Evolutionary conservation across 768 basidiomycete genomes (phyloP).

Genomic region (Rhizopogon salebrosus): DNA sequence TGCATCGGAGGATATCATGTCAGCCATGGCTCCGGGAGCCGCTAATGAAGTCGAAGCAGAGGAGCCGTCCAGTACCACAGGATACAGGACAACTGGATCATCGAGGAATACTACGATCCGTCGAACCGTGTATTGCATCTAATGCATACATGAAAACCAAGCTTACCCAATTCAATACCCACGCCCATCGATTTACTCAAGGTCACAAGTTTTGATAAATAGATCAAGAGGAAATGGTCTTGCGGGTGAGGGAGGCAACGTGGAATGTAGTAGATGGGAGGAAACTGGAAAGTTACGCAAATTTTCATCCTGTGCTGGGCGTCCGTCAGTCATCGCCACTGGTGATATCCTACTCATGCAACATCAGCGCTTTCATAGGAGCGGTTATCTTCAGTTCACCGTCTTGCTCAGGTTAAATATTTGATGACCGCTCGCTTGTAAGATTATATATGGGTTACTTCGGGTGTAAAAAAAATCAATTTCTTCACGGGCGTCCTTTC

Average conservation of each 20-base stretch:
- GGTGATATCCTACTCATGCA: conserved; percentile 34
- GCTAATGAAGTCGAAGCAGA: too few species aligned
- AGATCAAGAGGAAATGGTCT: too few species aligned
- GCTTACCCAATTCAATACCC: conserved; percentile 59
- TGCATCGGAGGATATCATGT: too few species aligned
- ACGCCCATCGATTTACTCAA: conserved; percentile 65
- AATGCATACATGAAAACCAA: background rate
- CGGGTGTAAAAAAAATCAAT: conserved; percentile 72
- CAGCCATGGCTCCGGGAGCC: too few species aligned
- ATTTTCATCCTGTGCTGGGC: conserved; percentile 60
- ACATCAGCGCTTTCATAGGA: conserved; percentile 36
- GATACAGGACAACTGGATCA: conserved; percentile 57
- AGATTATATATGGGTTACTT: too few species aligned
- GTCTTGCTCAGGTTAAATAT: background rate
- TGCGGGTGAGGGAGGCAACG: too few species aligned
- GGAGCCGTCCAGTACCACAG: too few species aligned
- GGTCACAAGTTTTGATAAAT: conserved; percentile 54
- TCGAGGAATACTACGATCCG: conserved; percentile 64
- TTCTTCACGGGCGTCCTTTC: conserved; percentile 1
- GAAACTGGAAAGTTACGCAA: conserved; percentile 56
- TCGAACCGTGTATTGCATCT: background rate
- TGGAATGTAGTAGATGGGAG: background rate
- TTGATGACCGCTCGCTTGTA: too few species aligned
- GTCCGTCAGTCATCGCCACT: background rate
- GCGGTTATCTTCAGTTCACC: conserved; percentile 10